A percentile compares a stretch with the other conserved stretches of the same genome.
phyloP scores from a whole-genome alignment of 1,284 basidiomycete species.

The Testicularia cyperi region DNA sequence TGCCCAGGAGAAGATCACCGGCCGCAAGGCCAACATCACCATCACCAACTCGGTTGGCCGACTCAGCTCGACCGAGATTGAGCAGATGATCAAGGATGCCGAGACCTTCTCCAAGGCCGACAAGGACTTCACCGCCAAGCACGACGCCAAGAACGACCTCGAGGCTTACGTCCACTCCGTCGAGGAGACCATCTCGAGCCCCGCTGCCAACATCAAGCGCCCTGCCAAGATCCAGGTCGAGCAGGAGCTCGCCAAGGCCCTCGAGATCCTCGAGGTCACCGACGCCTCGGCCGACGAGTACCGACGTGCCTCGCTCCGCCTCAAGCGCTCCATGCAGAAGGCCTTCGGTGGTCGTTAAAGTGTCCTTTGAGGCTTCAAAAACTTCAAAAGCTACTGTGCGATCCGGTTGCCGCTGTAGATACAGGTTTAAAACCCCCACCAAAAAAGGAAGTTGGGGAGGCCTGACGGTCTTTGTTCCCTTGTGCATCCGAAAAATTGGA shows the following conservation, averaged over 20 bases:
- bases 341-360: slow-evolving; percentile 55
- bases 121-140: slow-evolving; percentile 60
- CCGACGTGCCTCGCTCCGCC: slow-evolving; percentile 55
- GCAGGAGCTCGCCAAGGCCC: slow-evolving; percentile 60
- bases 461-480: no score
- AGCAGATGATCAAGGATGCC: slow-evolving; percentile 61
- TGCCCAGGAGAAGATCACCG: slow-evolving; percentile 58
- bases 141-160: slow-evolving; percentile 59
- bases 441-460: no score
- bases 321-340: slow-evolving; percentile 59
- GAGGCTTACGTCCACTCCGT: slow-evolving; percentile 59
- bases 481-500: no score
- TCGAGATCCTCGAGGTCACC: slow-evolving; percentile 59
- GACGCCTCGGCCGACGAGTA: slow-evolving; percentile 58
- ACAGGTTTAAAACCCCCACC: no score
- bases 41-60: slow-evolving; percentile 61
- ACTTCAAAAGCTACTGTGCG: no score
- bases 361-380: no score
- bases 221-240: slow-evolving; percentile 58
- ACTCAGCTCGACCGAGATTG: slow-evolving; percentile 57
- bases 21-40: slow-evolving; percentile 60
- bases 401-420: no score
- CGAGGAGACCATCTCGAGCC: slow-evolving; percentile 58
- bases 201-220: slow-evolving; percentile 58
- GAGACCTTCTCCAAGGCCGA: slow-evolving; percentile 60